Percentiles rank a stretch among this genome's conserved stretches.
Conservation (phyloP, 2,329 filamentous ascomycete species). For the Rutstroemia sp. region DNA sequence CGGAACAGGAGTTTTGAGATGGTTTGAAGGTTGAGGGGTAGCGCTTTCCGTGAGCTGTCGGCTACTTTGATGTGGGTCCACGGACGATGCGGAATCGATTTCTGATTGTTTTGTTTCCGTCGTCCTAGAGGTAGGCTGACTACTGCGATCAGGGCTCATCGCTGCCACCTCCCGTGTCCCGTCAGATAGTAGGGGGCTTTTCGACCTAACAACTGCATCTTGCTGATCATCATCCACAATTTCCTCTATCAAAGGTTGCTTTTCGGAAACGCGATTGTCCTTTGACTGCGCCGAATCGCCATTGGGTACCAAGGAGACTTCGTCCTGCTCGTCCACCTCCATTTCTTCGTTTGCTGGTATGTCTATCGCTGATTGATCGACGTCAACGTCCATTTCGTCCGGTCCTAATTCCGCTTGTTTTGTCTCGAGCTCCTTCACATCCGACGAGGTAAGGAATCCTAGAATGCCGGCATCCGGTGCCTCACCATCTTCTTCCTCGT, state of each 20-base stretch:
- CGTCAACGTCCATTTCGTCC: conserved; percentile 8
- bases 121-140: conserved; percentile 31
- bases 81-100: conserved; percentile 29
- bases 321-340: conserved; percentile 17
- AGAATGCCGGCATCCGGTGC: conserved; percentile 35
- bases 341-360: not conserved
- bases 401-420: conserved; percentile 13
- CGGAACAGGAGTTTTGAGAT: conserved; percentile 63
- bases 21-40: conserved; percentile 32
- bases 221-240: not conserved
- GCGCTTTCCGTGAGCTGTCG: conserved; percentile 30
- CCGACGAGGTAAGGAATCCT: conserved; percentile 28
- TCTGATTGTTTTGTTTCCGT: conserved; percentile 29
- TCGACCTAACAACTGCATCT: not conserved
- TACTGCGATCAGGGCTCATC: conserved; percentile 30
- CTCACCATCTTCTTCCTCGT: conserved; percentile 28
- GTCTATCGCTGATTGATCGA: not conserved
- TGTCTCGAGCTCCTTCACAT: conserved; percentile 29
- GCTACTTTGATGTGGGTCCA: conserved; percentile 27
- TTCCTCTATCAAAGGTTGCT: conserved; percentile 2
- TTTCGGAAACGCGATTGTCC: not conserved
- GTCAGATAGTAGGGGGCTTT: not conserved
- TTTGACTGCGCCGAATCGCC: conserved; percentile 10
- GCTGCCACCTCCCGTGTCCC: conserved; percentile 12
- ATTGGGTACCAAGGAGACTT: conserved; percentile 28